phyloP scores from a whole-genome alignment of 345 rosid species.

The Brassica rapa region DNA sequence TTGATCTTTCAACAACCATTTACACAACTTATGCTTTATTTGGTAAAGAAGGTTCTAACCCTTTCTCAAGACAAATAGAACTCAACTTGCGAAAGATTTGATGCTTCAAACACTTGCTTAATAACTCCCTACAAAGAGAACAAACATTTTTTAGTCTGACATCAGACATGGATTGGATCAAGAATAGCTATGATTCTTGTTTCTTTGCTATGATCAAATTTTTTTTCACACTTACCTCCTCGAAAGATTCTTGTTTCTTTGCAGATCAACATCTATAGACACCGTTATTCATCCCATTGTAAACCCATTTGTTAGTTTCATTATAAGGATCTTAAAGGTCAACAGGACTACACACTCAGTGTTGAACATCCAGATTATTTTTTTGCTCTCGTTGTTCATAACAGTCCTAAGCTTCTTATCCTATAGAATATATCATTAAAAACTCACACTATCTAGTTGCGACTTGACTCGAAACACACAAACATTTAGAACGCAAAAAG shows the following conservation, averaged over 20 bases:
- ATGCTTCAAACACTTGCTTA: too few species aligned
- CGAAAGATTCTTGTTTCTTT: conserved; percentile 52
- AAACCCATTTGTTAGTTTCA: conserved; percentile 52
- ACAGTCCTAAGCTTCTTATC: conserved; percentile 63
- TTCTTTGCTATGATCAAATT: conserved; percentile 26
- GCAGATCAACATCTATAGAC: conserved; percentile 59
- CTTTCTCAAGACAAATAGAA: too few species aligned
- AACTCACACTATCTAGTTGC: conserved; percentile 14
- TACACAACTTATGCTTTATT: too few species aligned
- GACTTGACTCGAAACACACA: conserved; percentile 17
- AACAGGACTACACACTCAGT: conserved; percentile 46
- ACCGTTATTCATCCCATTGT: conserved; percentile 53
- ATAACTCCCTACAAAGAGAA: too few species aligned
- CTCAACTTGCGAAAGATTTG: too few species aligned
- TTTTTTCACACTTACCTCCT: conserved; percentile 43
- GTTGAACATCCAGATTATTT: conserved; percentile 56
- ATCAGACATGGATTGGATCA: too few species aligned
- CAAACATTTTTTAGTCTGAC: too few species aligned
- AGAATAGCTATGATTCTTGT: conserved; percentile 8
- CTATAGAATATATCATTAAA: conserved; percentile 48
- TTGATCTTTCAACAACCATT: too few species aligned
- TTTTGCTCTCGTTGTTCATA: conserved; percentile 59
- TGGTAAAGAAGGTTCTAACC: too few species aligned
- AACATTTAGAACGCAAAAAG: background rate
- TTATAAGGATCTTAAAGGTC: conserved; percentile 52